These are phyloP conservation scores for Uncinocarpus reesii DNA, from an alignment of 2,329 filamentous ascomycete genomes.

Conservation along the genomic window DNA sequence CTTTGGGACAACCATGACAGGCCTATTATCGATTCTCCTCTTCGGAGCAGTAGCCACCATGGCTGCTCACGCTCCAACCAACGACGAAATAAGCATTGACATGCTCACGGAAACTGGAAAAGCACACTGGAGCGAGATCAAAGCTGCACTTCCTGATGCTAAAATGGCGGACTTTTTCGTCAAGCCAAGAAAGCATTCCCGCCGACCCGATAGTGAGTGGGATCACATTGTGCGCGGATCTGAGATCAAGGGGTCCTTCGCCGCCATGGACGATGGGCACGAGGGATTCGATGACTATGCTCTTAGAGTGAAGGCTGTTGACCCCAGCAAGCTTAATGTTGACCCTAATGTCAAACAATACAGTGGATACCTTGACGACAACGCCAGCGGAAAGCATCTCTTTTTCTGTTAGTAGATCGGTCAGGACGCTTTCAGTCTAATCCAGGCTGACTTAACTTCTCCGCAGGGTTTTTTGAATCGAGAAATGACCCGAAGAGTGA, in stretches of 20 bases:
- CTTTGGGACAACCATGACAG: slow-evolving; percentile 10
- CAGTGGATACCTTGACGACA: slow-evolving; percentile 93
- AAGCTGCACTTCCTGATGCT: slow-evolving; percentile 69
- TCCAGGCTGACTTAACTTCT: background rate
- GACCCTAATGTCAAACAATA: slow-evolving; percentile 90
- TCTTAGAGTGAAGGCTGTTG: slow-evolving; percentile 81
- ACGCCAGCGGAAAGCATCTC: slow-evolving; percentile 93
- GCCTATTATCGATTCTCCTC: slow-evolving; percentile 12
- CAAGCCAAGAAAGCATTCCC: slow-evolving; percentile 69
- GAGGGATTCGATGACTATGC: slow-evolving; percentile 64
- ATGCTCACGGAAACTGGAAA: slow-evolving; percentile 56
- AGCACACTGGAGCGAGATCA: slow-evolving; percentile 78
- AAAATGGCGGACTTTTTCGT: slow-evolving; percentile 61
- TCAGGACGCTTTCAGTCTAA: too few relatives aligned
- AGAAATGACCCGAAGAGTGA: slow-evolving; percentile 95
- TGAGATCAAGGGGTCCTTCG: slow-evolving; percentile 72
- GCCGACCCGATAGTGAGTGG: slow-evolving; percentile 74
- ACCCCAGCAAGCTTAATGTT: slow-evolving; percentile 71
- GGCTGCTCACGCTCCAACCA: slow-evolving; percentile 1
- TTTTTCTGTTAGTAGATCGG: slow-evolving; percentile 72
- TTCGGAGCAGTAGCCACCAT: slow-evolving; percentile 8
- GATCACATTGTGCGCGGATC: slow-evolving; percentile 81
- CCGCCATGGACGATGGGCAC: slow-evolving; percentile 59
- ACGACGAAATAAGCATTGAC: slow-evolving; percentile 1
- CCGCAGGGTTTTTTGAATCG: slow-evolving; percentile 93